Percentiles rank a stretch among this genome's conserved stretches.
phyloP scores from a whole-genome alignment of 768 basidiomycete species.

The Bullera alba region DNA sequence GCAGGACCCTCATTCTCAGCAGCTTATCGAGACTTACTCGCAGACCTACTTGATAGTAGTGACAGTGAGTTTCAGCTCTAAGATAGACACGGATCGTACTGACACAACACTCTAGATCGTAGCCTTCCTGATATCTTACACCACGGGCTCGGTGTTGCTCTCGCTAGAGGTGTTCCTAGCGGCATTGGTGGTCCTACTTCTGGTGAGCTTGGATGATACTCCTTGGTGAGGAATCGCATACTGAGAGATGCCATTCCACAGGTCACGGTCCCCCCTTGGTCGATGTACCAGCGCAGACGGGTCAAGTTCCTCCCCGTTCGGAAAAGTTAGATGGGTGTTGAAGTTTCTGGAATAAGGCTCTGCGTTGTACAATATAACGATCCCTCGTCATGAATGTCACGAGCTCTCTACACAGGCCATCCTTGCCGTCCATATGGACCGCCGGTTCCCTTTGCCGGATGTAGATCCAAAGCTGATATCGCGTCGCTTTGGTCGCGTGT shows the following conservation, averaged over 20 bases:
- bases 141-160: slow-evolving; percentile 22
- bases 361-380: too few relatives aligned
- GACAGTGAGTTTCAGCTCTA: slow-evolving; percentile 16
- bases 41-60: slow-evolving; percentile 30
- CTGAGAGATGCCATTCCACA: not conserved
- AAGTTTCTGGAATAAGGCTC: too few relatives aligned
- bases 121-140: slow-evolving; percentile 25
- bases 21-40: slow-evolving; percentile 21
- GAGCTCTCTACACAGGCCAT: too few relatives aligned
- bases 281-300: slow-evolving; percentile 26
- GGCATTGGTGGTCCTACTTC: slow-evolving; percentile 20
- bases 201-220: slow-evolving; percentile 12
- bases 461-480: too few relatives aligned
- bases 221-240: not conserved
- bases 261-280: slow-evolving; percentile 34
- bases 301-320: slow-evolving; percentile 29
- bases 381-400: too few relatives aligned
- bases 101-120: slow-evolving; percentile 18
- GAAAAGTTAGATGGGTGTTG: not conserved
- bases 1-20: slow-evolving; percentile 34
- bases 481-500: too few relatives aligned
- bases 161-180: slow-evolving; percentile 29
- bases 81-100: not conserved
- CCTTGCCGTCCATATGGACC: too few relatives aligned
- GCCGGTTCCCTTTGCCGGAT: too few relatives aligned